These are phyloP conservation scores for Edaphochlamys debaryana DNA, from an alignment of 139 green algal species.

Conservation along the genomic window DNA sequence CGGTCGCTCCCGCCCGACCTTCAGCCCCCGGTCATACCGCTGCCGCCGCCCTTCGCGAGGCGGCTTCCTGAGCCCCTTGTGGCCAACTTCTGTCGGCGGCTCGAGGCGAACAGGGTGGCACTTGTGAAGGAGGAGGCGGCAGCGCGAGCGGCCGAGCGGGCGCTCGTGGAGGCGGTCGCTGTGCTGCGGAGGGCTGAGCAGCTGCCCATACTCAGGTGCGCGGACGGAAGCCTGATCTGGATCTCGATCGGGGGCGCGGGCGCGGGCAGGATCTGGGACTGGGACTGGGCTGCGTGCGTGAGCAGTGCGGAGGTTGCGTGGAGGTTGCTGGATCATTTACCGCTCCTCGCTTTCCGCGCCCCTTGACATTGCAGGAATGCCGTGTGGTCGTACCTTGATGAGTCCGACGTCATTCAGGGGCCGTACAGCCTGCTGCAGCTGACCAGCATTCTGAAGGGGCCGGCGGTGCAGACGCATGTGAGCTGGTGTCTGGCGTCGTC, in stretches of 20 bases:
- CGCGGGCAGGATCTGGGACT: too few relatives aligned
- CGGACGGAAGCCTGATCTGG: too few relatives aligned
- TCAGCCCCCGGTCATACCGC: not conserved
- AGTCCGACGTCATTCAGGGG: conserved; percentile 26
- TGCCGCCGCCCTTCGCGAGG: not conserved
- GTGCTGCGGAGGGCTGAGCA: conserved; percentile 15
- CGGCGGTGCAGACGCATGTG: not conserved
- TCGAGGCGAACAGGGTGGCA: conserved; percentile 9
- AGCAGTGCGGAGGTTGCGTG: too few relatives aligned
- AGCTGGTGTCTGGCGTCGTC: too few relatives aligned
- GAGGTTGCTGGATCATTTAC: too few relatives aligned
- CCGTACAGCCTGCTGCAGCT: conserved; percentile 39
- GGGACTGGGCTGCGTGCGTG: too few relatives aligned
- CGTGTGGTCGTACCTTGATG: conserved; percentile 31
- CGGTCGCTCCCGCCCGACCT: not conserved
- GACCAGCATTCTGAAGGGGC: not conserved
- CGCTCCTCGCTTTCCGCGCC: too few relatives aligned
- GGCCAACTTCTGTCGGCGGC: not conserved
- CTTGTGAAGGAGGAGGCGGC: too few relatives aligned
- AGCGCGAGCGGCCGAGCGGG: not conserved
- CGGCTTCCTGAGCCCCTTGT: not conserved
- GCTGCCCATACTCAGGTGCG: conserved; percentile 18
- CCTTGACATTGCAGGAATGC: too few relatives aligned
- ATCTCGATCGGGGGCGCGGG: too few relatives aligned
- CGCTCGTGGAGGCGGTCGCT: conserved; percentile 1